Base-by-base conservation (phyloP, 2,329 filamentous ascomycete genomes). In the Didymella sp. region DNA sequence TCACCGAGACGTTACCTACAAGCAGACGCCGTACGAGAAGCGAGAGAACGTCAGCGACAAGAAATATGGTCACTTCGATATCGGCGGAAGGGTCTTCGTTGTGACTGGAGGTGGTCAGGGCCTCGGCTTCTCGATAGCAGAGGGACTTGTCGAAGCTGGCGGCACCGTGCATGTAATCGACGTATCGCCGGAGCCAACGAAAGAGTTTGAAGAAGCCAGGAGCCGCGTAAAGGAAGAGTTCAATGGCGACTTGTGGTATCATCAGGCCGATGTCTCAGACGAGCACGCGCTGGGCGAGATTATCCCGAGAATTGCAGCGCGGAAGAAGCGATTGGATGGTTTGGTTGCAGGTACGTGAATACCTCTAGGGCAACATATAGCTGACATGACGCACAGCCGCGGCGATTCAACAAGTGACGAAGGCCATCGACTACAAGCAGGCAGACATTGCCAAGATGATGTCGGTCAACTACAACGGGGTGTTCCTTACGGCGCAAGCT, bases 181-280 rank as follows among this genome's bases (percentile, higher is more conserved):
- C 72, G 79, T 82, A 15, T 79, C 88, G 19, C 76, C 82, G 1
- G 72, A 80, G 40, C 86, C 86, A 1, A 81, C 80, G 40, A 67
- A 81, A 1, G 82, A 85, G 45, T 95, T 92, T 73, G 81, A 81
- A 46, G 77, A 80, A 33, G 82, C 92, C 38, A 85, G 87, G 57
- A 78, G 82, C 56, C 82, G 86, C 33, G 86, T 89, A 27, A 78
- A 78, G 7, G 74, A 81, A 30, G 84, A 88, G 67, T 81, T 89
- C 24, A 84, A 82, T 60, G 87, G 87, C 4, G 83, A 82, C 42
- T 76, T 95, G 35, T 81, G 86, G 55, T 96, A 96, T 78, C 87
- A 89, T 71, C 85, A 87, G 58, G 85, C 92, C 47, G 91, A 96
- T 73, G 91, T 96, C 9, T 85, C 89, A 19, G 84, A 94, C 67